phyloP scores from a whole-genome alignment of 768 basidiomycete genomes.

The Boletellus emodensis region DNA sequence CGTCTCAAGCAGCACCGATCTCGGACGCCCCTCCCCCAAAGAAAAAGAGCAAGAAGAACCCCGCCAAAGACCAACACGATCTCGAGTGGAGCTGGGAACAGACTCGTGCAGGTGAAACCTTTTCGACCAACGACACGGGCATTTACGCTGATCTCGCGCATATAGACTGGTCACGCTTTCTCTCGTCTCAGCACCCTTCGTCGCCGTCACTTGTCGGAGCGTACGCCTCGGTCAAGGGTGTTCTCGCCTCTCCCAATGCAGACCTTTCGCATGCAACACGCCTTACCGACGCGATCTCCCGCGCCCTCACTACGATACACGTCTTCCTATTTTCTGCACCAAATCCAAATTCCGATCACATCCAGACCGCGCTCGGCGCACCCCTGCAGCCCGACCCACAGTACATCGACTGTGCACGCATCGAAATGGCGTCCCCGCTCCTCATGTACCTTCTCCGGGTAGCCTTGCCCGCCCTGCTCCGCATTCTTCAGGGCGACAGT shows the following conservation, averaged over 20 bases:
- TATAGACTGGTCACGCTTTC: conserved; percentile 19
- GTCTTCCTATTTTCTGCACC: conserved; percentile 18
- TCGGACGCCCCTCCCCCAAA: conserved; percentile 21
- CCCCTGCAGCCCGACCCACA: conserved; percentile 1
- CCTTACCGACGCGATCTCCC: conserved; percentile 20
- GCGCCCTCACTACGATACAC: conserved; percentile 14
- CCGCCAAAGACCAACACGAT: conserved; percentile 13
- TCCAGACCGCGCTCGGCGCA: background rate
- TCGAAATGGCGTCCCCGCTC: conserved; percentile 23
- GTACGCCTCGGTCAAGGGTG: conserved; percentile 21
- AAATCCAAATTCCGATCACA: background rate
- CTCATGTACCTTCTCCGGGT: conserved; percentile 21
- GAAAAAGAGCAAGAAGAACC: conserved; percentile 26
- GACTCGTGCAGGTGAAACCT: conserved; percentile 12
- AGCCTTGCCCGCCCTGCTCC: conserved; percentile 17
- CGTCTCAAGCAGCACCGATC: conserved; percentile 9
- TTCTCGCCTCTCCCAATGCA: conserved; percentile 5
- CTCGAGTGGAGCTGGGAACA: conserved; percentile 22
- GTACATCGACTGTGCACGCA: conserved; percentile 15
- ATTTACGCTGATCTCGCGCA: background rate
- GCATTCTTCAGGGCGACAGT: conserved; percentile 1
- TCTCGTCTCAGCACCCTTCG: conserved; percentile 20
- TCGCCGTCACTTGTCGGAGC: conserved; percentile 22
- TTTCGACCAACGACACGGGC: background rate
- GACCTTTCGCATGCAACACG: conserved; percentile 10